Conservation (phyloP, 768 basidiomycete genomes). For the Epithele typhae region DNA sequence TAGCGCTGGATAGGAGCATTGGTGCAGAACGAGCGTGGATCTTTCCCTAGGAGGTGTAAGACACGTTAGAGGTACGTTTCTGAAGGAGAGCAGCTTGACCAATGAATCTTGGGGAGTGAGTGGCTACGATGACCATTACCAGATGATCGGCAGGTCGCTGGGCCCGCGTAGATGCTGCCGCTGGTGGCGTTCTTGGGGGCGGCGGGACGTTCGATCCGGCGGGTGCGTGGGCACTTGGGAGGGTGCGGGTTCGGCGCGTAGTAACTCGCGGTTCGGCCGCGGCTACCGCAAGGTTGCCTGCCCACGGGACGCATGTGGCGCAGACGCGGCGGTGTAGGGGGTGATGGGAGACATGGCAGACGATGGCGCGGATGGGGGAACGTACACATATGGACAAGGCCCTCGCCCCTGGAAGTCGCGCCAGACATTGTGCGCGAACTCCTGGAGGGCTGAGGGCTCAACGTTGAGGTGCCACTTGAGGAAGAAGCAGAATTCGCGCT, state of each 20-base stretch:
- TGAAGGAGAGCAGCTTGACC: no score
- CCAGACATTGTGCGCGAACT: slow-evolving; percentile 57
- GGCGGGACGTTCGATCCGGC: not conserved
- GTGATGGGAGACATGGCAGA: slow-evolving; percentile 26
- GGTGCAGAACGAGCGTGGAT: no score
- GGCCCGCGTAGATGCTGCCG: slow-evolving; percentile 13
- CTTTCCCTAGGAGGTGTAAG: no score
- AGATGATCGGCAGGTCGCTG: no score
- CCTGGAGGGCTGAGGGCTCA: slow-evolving; percentile 53
- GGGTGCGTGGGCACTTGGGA: not conserved
- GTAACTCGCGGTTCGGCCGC: slow-evolving; percentile 1
- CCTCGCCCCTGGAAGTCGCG: slow-evolving; percentile 55
- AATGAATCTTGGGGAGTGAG: no score
- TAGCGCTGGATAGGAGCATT: no score
- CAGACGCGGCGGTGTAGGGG: slow-evolving; percentile 18
- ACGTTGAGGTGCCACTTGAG: slow-evolving; percentile 90
- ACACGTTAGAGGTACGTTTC: no score
- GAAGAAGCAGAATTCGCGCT: slow-evolving; percentile 69
- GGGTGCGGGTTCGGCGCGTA: not conserved
- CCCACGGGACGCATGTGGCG: slow-evolving; percentile 4
- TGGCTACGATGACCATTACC: no score
- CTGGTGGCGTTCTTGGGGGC: slow-evolving; percentile 11
- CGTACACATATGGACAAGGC: slow-evolving; percentile 62
- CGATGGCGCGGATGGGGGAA: slow-evolving; percentile 41
- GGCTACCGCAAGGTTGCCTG: not conserved